phyloP scores from a whole-genome alignment of 2,329 filamentous ascomycete genomes.

The Neonectria punicea region DNA sequence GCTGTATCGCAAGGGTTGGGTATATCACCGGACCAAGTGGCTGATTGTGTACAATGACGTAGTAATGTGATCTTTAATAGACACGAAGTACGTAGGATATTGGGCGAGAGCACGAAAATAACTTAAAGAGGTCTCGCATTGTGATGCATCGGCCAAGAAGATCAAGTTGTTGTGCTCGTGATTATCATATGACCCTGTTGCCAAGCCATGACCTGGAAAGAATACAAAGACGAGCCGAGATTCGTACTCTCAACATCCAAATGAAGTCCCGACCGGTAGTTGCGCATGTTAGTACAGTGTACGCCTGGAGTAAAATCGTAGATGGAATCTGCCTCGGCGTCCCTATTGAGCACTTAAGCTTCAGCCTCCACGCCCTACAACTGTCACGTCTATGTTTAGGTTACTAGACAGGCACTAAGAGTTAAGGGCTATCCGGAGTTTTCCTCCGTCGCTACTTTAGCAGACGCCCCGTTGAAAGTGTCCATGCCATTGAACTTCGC shows the following conservation, averaged over 20 bases:
- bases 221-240: background rate
- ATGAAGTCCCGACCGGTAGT: background rate
- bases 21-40: background rate
- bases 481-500: constrained; percentile 15
- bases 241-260: background rate
- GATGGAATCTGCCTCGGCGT: background rate
- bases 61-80: background rate
- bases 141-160: background rate
- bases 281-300: background rate
- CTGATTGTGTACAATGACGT: background rate
- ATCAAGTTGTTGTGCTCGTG: background rate
- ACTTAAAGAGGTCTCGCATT: background rate
- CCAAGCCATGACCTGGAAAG: background rate
- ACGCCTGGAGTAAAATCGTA: background rate
- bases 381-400: background rate
- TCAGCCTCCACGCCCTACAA: background rate
- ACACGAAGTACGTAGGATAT: too few relatives aligned
- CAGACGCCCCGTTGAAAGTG: background rate
- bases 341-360: background rate
- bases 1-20: background rate
- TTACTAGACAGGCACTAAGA: background rate
- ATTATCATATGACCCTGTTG: background rate
- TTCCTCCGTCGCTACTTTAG: background rate
- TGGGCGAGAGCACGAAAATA: background rate
- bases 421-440: background rate